Evolutionary conservation across 371 early-diverging fungal species (phyloP).

Genomic region (Apophysomyces trapeziformis): DNA sequence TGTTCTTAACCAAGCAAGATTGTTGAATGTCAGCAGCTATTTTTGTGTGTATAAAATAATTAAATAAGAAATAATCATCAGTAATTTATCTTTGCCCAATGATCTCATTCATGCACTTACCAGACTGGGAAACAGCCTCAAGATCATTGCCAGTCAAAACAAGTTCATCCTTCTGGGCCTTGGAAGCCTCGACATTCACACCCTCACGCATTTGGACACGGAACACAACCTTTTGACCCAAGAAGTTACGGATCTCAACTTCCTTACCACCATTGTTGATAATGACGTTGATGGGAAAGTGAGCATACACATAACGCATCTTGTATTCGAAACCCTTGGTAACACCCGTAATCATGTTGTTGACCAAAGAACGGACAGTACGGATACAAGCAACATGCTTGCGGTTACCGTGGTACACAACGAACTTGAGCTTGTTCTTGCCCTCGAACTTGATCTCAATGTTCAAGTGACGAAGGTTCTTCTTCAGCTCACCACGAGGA

Average conservation of each 20-base stretch:
- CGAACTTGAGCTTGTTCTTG: conserved; percentile 75
- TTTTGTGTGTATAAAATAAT: conserved; percentile 5
- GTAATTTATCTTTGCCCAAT: conserved; percentile 2
- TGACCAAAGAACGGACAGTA: conserved; percentile 88
- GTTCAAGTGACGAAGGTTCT: conserved; percentile 95
- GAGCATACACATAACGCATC: conserved; percentile 99
- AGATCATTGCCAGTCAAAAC: conserved; percentile 96
- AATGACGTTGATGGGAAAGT: conserved; percentile 99
- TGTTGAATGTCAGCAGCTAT: conserved; percentile 83
- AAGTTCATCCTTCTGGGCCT: conserved; percentile 96
- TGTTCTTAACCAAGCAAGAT: conserved; percentile 80
- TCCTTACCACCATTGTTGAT: conserved; percentile 82
- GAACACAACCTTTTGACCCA: conserved; percentile 98
- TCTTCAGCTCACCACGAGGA: conserved; percentile 89
- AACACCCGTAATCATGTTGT: conserved; percentile 47
- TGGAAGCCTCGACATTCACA: conserved; percentile 84
- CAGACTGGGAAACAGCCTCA: conserved; percentile 97
- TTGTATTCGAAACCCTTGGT: conserved; percentile 97
- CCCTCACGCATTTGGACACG: conserved; percentile 92
- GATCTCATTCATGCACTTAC: conserved; percentile 28
- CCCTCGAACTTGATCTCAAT: conserved; percentile 83
- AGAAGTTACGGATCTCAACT: conserved; percentile 99
- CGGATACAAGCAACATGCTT: conserved; percentile 99
- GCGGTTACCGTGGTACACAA: conserved; percentile 97
- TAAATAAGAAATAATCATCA: background rate